Conservation (phyloP, 2,329 filamentous ascomycete genomes). For the Cryphonectria naterciae region DNA sequence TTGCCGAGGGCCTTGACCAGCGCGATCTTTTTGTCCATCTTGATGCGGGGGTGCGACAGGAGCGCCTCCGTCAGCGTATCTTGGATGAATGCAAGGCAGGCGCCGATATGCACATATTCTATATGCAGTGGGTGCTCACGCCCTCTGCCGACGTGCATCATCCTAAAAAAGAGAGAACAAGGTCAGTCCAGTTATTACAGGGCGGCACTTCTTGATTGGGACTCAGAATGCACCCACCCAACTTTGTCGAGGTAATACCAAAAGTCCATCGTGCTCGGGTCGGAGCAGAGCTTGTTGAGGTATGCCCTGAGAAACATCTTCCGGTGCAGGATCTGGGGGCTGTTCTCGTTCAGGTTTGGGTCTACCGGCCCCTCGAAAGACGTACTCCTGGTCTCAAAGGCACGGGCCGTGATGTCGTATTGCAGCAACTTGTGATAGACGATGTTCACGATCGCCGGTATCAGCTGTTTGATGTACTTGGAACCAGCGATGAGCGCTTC, state of each 20-base stretch:
- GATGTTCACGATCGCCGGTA: constrained; percentile 81
- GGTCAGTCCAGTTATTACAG: neutral
- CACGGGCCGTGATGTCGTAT: constrained; percentile 81
- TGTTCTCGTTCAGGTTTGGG: constrained; percentile 65
- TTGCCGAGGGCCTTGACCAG: constrained; percentile 78
- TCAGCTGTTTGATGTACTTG: constrained; percentile 81
- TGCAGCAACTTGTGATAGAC: constrained; percentile 76
- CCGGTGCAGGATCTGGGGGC: constrained; percentile 74
- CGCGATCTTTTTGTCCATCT: constrained; percentile 69
- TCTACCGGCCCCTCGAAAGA: constrained; percentile 71
- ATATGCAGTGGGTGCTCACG: constrained; percentile 74
- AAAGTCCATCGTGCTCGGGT: constrained; percentile 75
- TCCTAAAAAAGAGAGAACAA: constrained; percentile 42
- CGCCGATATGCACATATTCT: constrained; percentile 80
- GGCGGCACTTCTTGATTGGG: neutral
- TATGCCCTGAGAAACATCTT: constrained; percentile 82
- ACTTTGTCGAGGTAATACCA: constrained; percentile 87
- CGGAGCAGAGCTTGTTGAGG: constrained; percentile 73
- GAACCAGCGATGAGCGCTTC: constrained; percentile 69
- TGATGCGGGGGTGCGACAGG: constrained; percentile 69
- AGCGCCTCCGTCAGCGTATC: constrained; percentile 79
- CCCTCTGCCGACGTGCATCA: constrained; percentile 82
- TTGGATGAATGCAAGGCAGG: constrained; percentile 73
- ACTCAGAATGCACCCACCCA: constrained; percentile 53
- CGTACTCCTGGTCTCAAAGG: constrained; percentile 67